Conservation (phyloP, 2,329 filamentous ascomycete species). For the Beauveria bassiana region DNA sequence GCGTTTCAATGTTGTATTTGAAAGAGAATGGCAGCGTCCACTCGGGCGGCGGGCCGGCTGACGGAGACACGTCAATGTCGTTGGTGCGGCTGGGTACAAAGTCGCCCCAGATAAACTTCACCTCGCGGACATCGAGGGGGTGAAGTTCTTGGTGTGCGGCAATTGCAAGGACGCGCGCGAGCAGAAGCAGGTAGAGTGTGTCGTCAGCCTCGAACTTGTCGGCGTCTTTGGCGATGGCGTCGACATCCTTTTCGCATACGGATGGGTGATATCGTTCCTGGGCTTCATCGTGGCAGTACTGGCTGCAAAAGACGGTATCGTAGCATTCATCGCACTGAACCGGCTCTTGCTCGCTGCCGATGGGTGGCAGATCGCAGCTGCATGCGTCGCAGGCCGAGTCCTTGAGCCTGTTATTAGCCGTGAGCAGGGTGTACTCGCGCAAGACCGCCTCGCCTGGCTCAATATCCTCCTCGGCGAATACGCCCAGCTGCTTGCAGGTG, state of each 20-base stretch:
- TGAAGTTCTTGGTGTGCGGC: constrained; percentile 51
- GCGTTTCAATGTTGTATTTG: constrained; percentile 63
- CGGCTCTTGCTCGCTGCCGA: constrained; percentile 39
- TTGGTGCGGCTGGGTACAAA: constrained; percentile 48
- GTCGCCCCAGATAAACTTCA: constrained; percentile 64
- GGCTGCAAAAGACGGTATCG: constrained; percentile 59
- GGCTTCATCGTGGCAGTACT: constrained; percentile 50
- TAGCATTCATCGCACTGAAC: constrained; percentile 53
- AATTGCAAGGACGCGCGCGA: constrained; percentile 57
- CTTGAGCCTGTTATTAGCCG: constrained; percentile 80
- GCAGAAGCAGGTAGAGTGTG: constrained; percentile 54
- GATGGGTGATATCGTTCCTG: constrained; percentile 55
- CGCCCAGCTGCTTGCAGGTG: constrained; percentile 70
- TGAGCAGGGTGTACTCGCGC: constrained; percentile 76
- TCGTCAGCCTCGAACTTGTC: constrained; percentile 52
- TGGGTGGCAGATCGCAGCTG: constrained; percentile 60
- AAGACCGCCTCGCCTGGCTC: constrained; percentile 68
- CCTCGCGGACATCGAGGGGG: constrained; percentile 54
- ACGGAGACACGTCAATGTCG: constrained; percentile 45
- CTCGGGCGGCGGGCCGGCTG: constrained; percentile 48
- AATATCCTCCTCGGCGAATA: constrained; percentile 83
- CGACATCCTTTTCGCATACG: constrained; percentile 59
- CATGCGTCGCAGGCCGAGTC: constrained; percentile 88
- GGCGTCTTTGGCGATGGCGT: constrained; percentile 57
- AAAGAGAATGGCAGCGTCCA: constrained; percentile 75